Base-by-base conservation (phyloP, 106 monocot genomes). In the Dactylorhiza incarnata region DNA sequence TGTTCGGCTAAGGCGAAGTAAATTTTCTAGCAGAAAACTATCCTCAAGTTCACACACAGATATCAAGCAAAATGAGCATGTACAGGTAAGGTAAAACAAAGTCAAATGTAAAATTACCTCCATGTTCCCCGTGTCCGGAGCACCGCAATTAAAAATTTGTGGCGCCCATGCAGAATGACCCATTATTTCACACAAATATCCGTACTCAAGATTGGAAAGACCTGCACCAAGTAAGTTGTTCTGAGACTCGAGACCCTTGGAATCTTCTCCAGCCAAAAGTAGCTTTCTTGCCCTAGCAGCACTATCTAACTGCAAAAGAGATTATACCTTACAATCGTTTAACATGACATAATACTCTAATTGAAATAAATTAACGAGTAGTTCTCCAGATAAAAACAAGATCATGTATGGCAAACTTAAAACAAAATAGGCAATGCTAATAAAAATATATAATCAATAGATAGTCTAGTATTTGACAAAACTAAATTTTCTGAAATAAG, bases 91-190 rank as follows among this genome's bases (percentile, higher is more conserved):
- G 12, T 22, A 25, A 65, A 37, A 65, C 65, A 65, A 11, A 29
- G 13, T 29, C 65, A 13, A 65, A 65, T 65, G 4, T 65, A 8
- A n/a, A 13, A 47, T 72, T 86, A 99, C 99, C 99, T 99, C 99
- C 99, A 94, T 99, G 78, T 99, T 99, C 48, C 99, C 99, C 25
- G 99, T 99, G 55, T 99, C 99, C 58, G 99, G 99, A 51, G 99
- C 88, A 82, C 85, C 83, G 74, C 99, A 99, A 74, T 99, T 99
- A 78, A 99, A 99, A 73, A 99, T 81, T 82, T 99, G 99, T 49
- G 99, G 94, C 20, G 91, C 99, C 91, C 99, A 99, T 67, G 89
- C 78, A 75, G 94, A 99, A 58, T 94, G 89, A 20, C 99, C 99
- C 99, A 99, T 94, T 72, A 99, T 94, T 78, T 99, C 94, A 82